Evolutionary conservation across 208 protist species (phyloP).

Genomic region (Leishmania turanica): DNA sequence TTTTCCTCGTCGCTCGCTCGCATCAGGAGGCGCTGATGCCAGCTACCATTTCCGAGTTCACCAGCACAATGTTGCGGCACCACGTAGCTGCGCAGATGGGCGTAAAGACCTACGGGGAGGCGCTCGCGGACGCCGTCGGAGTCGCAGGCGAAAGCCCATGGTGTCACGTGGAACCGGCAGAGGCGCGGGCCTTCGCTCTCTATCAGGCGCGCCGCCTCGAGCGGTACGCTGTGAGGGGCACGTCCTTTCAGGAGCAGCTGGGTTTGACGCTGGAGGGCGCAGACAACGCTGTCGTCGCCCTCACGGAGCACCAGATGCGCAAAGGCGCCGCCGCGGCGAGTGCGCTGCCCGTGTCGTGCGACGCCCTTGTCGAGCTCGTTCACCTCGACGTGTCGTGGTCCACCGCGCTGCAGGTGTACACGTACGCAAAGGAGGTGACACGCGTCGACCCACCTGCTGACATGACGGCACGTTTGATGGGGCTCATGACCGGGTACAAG

Average conservation of each 20-base stretch:
- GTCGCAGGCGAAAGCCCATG: conserved; percentile 42
- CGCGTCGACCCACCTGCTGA: conserved; percentile 44
- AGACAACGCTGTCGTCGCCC: conserved; percentile 63
- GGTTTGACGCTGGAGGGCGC: conserved; percentile 63
- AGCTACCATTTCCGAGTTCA: conserved; percentile 35
- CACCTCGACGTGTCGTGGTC: conserved; percentile 79
- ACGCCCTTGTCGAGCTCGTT: conserved; percentile 58
- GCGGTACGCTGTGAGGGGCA: conserved; percentile 54
- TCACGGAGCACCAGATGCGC: conserved; percentile 64
- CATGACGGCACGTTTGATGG: conserved; percentile 75
- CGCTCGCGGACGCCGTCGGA: conserved; percentile 51
- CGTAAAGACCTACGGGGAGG: conserved; percentile 31
- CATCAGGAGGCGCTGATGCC: conserved; percentile 21
- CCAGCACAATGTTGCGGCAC: conserved; percentile 43
- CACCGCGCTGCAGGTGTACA: conserved; percentile 55
- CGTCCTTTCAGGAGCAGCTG: conserved; percentile 48
- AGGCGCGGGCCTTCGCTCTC: conserved; percentile 49
- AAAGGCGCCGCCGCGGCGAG: conserved; percentile 12
- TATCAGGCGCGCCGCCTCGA: conserved; percentile 50
- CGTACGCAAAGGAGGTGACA: conserved; percentile 33
- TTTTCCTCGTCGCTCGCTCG: conserved; percentile 43
- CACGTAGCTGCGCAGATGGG: conserved; percentile 54
- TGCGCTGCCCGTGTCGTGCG: conserved; percentile 35
- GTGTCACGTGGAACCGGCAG: conserved; percentile 40
- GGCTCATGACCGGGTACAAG: conserved; percentile 79